phyloP scores from a whole-genome alignment of 148 eudicot species.

The Vaccinium corymbosum region DNA sequence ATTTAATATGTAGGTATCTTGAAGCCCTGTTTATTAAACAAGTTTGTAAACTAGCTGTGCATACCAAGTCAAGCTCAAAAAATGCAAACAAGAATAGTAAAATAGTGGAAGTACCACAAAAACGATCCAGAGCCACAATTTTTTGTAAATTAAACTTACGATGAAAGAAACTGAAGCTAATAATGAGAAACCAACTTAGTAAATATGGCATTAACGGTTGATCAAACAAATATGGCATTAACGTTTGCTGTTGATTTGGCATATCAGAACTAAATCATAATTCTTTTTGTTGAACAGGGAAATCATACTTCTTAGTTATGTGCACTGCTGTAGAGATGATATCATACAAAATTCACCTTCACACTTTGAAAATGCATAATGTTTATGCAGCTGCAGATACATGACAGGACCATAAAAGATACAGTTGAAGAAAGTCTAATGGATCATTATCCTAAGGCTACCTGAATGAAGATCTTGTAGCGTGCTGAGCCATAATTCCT shows the following conservation, averaged over 20 bases:
- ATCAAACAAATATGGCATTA: background rate
- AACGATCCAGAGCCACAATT: background rate
- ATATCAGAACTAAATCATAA: background rate
- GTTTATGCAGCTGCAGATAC: background rate
- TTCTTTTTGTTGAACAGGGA: background rate
- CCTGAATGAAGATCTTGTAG: conserved; percentile 99
- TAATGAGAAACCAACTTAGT: background rate
- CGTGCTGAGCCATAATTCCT: conserved; percentile 97
- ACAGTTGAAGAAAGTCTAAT: background rate
- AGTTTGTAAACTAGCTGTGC: background rate
- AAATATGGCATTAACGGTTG: background rate
- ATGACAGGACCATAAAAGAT: background rate
- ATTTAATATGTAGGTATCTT: background rate
- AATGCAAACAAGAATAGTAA: background rate
- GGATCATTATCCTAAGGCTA: conserved; percentile 26
- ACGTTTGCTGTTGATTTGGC: background rate
- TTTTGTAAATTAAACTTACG: background rate
- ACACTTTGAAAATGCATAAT: background rate
- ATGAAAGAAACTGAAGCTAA: background rate
- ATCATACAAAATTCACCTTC: background rate
- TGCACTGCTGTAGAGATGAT: background rate
- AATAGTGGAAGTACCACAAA: background rate
- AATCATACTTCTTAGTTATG: background rate
- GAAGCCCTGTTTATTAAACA: background rate
- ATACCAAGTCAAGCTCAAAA: background rate